Evolutionary conservation across 2,329 filamentous ascomycete species (phyloP).

Genomic region (Trichophyton simii): DNA sequence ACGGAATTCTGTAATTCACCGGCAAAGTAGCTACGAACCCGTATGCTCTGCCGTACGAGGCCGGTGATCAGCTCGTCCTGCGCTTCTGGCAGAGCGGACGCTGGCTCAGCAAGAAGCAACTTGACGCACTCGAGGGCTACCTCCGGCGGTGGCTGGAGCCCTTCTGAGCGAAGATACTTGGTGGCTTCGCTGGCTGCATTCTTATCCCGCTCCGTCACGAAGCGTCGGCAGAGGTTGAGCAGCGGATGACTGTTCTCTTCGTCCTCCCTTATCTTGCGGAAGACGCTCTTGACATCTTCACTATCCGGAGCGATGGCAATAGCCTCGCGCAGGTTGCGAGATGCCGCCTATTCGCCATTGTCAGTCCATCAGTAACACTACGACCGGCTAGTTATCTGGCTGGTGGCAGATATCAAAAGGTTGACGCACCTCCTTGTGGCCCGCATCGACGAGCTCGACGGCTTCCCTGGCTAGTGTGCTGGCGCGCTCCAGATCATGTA

Average conservation of each 20-base stretch:
- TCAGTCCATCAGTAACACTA: too few relatives aligned
- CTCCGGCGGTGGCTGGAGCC: conserved; percentile 31
- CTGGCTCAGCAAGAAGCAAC: conserved; percentile 28
- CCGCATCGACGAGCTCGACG: conserved; percentile 34
- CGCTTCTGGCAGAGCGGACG: conserved; percentile 25
- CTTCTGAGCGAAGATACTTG: conserved; percentile 31
- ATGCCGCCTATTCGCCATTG: conserved; percentile 29
- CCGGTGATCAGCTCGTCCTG: conserved; percentile 38
- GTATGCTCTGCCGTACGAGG: conserved; percentile 32
- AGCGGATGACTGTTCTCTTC: conserved; percentile 33
- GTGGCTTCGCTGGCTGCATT: conserved; percentile 34
- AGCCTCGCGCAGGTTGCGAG: conserved; percentile 38
- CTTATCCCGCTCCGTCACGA: conserved; percentile 30
- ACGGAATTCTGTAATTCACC: conserved; percentile 32
- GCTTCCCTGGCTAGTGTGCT: conserved; percentile 35
- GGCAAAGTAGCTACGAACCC: conserved; percentile 34
- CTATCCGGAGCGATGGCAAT: conserved; percentile 35
- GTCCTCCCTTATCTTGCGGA: conserved; percentile 33
- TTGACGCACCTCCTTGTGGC: conserved; percentile 32
- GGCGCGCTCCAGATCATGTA: conserved; percentile 35
- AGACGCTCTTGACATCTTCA: conserved; percentile 33
- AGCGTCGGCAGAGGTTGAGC: conserved; percentile 34
- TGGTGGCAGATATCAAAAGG: not conserved
- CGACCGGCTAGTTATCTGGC: too few relatives aligned
- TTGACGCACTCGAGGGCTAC: conserved; percentile 34